A percentile compares a stretch with the other conserved stretches of the same genome.
Conservation (phyloP, 2,329 filamentous ascomycete species). For the Xylariales sp. region DNA sequence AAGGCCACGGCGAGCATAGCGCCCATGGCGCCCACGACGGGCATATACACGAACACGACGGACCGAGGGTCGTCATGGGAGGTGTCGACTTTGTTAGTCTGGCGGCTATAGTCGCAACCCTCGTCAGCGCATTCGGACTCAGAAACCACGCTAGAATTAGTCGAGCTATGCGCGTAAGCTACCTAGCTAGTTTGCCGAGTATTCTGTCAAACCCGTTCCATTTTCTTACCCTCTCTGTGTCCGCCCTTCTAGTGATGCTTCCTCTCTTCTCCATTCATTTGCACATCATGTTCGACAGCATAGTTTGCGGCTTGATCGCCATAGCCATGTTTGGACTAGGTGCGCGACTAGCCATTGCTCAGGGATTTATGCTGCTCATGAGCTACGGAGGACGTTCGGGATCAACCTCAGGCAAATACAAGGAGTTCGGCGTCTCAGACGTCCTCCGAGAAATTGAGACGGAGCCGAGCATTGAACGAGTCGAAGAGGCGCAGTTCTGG, state of each 20-base stretch:
- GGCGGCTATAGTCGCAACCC: slow-evolving; percentile 82
- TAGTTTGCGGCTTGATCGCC: slow-evolving; percentile 84
- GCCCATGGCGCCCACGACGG: slow-evolving; percentile 68
- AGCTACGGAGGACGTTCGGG: slow-evolving; percentile 70
- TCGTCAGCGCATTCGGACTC: slow-evolving; percentile 86
- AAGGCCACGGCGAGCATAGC: slow-evolving; percentile 70
- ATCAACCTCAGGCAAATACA: slow-evolving; percentile 46
- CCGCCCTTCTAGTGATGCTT: slow-evolving; percentile 80
- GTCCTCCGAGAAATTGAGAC: slow-evolving; percentile 88
- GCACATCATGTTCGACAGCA: slow-evolving; percentile 84
- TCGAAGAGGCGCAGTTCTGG: slow-evolving; percentile 97
- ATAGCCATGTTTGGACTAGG: slow-evolving; percentile 90
- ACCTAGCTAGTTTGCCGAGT: slow-evolving; percentile 82
- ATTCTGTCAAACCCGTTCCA: slow-evolving; percentile 96
- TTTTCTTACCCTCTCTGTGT: slow-evolving; percentile 91
- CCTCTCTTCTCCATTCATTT: slow-evolving; percentile 84
- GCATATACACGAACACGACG: slow-evolving; percentile 68
- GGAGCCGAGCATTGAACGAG: slow-evolving; percentile 77
- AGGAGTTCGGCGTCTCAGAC: slow-evolving; percentile 69
- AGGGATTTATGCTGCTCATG: slow-evolving; percentile 97
- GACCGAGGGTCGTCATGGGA: slow-evolving; percentile 71
- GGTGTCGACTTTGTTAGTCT: slow-evolving; percentile 84
- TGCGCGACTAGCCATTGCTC: slow-evolving; percentile 81
- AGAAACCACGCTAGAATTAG: slow-evolving; percentile 93
- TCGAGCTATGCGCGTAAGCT: slow-evolving; percentile 87